A percentile compares a stretch with the other conserved stretches of the same genome.
phyloP scores from a whole-genome alignment of 106 monocot genomes.

The Triglochin maritima region DNA sequence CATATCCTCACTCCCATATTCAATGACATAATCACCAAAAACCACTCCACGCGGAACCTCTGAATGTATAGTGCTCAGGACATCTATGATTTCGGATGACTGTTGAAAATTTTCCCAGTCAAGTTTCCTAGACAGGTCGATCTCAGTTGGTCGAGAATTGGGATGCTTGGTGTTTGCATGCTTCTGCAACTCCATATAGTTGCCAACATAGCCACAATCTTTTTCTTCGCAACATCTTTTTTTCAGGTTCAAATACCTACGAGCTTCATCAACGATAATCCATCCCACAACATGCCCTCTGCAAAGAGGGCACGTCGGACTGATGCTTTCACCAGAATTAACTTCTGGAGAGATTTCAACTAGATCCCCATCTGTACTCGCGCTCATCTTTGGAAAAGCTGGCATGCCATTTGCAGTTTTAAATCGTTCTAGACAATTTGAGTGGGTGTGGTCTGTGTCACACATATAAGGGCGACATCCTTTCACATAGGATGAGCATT shows the following conservation, averaged over 20 bases:
- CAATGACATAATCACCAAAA: constrained; percentile 26
- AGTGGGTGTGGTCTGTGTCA: constrained; percentile 15
- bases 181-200: constrained; percentile 13
- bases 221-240: constrained; percentile 19
- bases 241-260: constrained; percentile 10
- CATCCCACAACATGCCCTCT: constrained; percentile 20
- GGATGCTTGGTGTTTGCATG: constrained; percentile 15
- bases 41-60: constrained; percentile 22
- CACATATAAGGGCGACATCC: constrained; percentile 28
- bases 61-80: constrained; percentile 23
- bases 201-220: constrained; percentile 14
- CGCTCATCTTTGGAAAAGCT: not conserved
- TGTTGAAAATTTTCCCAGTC: constrained; percentile 30
- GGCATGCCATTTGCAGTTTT: constrained; percentile 13
- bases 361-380: not conserved
- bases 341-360: not conserved
- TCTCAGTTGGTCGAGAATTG: constrained; percentile 17
- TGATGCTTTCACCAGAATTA: not conserved
- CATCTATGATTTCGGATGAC: constrained; percentile 25
- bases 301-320: constrained; percentile 16
- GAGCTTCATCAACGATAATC: constrained; percentile 24
- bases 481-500: constrained; percentile 18
- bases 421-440: constrained; percentile 27
- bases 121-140: constrained; percentile 15
- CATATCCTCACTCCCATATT: constrained; percentile 11